phyloP scores from a whole-genome alignment of 805 yeast species.

The Nakazawaea peltata region DNA sequence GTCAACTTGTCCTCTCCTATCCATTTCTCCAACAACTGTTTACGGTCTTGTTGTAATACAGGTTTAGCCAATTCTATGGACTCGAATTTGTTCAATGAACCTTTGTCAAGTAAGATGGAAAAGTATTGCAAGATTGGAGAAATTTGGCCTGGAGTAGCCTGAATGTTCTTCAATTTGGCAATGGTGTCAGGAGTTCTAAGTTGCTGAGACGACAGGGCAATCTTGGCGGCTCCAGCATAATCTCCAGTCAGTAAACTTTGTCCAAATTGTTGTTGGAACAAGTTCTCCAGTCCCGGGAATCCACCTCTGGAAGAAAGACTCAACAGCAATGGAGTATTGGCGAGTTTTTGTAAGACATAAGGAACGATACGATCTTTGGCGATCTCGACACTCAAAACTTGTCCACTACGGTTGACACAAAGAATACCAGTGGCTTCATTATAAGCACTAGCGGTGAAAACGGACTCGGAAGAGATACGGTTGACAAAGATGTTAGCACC shows the following conservation, averaged over 20 bases:
- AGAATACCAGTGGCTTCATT: conserved; percentile 75
- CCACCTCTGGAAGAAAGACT: conserved; percentile 92
- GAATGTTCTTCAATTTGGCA: conserved; percentile 82
- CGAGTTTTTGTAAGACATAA: conserved; percentile 77
- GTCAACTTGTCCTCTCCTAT: conserved; percentile 91
- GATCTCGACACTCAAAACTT: conserved; percentile 87
- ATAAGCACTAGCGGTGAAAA: conserved; percentile 79
- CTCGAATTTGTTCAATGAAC: conserved; percentile 86
- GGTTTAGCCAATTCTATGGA: conserved; percentile 93
- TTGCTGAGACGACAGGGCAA: conserved; percentile 91
- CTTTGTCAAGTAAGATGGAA: conserved; percentile 85
- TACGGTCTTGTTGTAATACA: conserved; percentile 89
- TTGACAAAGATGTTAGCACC: conserved; percentile 91
- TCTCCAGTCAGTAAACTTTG: conserved; percentile 77
- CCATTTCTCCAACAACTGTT: conserved; percentile 93
- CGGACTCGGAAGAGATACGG: conserved; percentile 92
- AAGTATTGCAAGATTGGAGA: conserved; percentile 93
- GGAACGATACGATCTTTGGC: conserved; percentile 81
- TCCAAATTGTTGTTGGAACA: conserved; percentile 88
- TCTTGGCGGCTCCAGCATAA: conserved; percentile 87
- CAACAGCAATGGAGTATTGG: conserved; percentile 81
- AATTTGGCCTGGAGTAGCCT: conserved; percentile 89
- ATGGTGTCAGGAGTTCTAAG: conserved; percentile 93
- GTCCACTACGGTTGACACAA: conserved; percentile 92
- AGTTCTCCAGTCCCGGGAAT: conserved; percentile 91